phyloP scores from a whole-genome alignment of 2,329 filamentous ascomycete genomes.

The Epicoccum sorghinum region DNA sequence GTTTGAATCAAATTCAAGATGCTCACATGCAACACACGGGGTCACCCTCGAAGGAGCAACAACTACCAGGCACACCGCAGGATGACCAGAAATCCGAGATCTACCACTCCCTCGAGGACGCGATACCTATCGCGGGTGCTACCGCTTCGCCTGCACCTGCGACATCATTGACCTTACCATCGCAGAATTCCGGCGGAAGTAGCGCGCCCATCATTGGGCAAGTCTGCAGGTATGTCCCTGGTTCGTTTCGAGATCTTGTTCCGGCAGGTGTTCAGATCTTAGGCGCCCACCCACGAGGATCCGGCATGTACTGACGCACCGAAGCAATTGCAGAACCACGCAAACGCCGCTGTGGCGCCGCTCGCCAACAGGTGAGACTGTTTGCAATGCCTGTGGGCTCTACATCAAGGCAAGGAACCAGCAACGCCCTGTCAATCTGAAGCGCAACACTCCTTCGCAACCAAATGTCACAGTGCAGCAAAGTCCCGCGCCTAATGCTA shows the following conservation, averaged over 20 bases:
- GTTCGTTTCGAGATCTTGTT: neutral
- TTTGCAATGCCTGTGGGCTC: slow-evolving; percentile 96
- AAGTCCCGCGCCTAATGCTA: slow-evolving; percentile 49
- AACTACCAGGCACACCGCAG: slow-evolving; percentile 24
- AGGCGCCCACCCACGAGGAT: slow-evolving; percentile 3
- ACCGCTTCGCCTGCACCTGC: slow-evolving; percentile 30
- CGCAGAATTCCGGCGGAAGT: slow-evolving; percentile 21
- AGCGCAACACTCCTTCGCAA: slow-evolving; percentile 66
- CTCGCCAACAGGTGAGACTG: slow-evolving; percentile 89
- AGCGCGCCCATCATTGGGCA: slow-evolving; percentile 62
- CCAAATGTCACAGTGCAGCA: slow-evolving; percentile 40
- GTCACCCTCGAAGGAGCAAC: slow-evolving; percentile 23
- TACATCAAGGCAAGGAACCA: slow-evolving; percentile 95
- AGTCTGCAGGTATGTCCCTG: slow-evolving; percentile 69
- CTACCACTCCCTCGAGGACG: slow-evolving; percentile 51
- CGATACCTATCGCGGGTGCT: slow-evolving; percentile 37
- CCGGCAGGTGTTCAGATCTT: neutral
- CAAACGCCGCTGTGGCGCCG: slow-evolving; percentile 93
- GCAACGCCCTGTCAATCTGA: slow-evolving; percentile 86
- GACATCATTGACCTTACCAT: slow-evolving; percentile 25
- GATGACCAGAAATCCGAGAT: slow-evolving; percentile 38
- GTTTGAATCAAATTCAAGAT: slow-evolving; percentile 53
- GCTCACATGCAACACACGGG: slow-evolving; percentile 27
- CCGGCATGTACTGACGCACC: slow-evolving; percentile 21
- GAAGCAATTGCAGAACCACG: slow-evolving; percentile 92